phyloP scores from a whole-genome alignment of 495 filamentous ascomycete species.

The Daldinia vernicosa region DNA sequence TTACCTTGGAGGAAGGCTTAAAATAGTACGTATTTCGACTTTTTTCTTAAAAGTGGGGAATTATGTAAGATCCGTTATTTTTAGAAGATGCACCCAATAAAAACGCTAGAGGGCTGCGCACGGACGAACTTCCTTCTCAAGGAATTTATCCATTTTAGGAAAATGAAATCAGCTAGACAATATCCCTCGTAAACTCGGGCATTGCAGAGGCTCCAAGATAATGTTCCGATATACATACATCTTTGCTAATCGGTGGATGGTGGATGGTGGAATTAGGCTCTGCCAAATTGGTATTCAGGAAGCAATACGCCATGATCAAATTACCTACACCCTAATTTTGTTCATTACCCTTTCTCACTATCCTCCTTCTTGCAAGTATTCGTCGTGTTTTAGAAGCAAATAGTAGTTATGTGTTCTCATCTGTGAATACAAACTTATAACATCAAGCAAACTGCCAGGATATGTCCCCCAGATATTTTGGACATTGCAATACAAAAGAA shows the following conservation, averaged over 20 bases:
- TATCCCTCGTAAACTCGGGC: too few relatives aligned
- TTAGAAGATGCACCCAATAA: too few relatives aligned
- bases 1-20: too few relatives aligned
- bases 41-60: too few relatives aligned
- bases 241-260: not conserved
- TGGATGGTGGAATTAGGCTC: not conserved
- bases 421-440: slow-evolving; percentile 21
- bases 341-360: slow-evolving; percentile 7
- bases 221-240: too few relatives aligned
- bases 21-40: too few relatives aligned
- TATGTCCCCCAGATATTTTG: slow-evolving; percentile 12
- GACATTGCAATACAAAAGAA: slow-evolving; percentile 14
- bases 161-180: too few relatives aligned
- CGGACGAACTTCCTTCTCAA: too few relatives aligned
- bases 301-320: slow-evolving; percentile 20
- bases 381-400: slow-evolving; percentile 22
- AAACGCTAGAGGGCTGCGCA: too few relatives aligned
- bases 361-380: slow-evolving; percentile 6
- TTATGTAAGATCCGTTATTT: too few relatives aligned
- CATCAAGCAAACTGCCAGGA: slow-evolving; percentile 21
- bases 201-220: too few relatives aligned
- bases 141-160: too few relatives aligned
- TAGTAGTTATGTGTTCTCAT: slow-evolving; percentile 6
- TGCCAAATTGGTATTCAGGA: slow-evolving; percentile 8
- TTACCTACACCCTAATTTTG: slow-evolving; percentile 15